Percentiles rank a stretch among this genome's conserved stretches.
phyloP scores from a whole-genome alignment of 306 rosid species.

The Sicyos edulis region DNA sequence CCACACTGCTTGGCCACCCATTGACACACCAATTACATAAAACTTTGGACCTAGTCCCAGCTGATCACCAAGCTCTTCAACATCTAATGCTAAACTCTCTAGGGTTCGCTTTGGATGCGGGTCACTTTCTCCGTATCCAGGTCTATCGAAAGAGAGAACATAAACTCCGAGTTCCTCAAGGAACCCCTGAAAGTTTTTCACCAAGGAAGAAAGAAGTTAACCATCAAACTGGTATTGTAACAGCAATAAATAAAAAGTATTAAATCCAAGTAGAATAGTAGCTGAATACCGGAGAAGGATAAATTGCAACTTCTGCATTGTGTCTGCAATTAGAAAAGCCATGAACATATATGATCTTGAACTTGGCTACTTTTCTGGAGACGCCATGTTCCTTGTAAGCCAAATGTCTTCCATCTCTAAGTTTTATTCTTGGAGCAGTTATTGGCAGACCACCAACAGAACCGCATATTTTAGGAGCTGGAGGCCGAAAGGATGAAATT shows the following conservation, averaged over 20 bases:
- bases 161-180: slow-evolving; percentile 55
- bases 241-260: not conserved
- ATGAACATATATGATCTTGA: slow-evolving; percentile 56
- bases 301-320: slow-evolving; percentile 34
- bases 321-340: slow-evolving; percentile 63
- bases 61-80: slow-evolving; percentile 84
- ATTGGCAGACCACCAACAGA: slow-evolving; percentile 63
- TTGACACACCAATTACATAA: slow-evolving; percentile 56
- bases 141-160: slow-evolving; percentile 70
- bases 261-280: slow-evolving; percentile 3
- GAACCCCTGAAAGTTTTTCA: slow-evolving; percentile 38
- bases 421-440: slow-evolving; percentile 66
- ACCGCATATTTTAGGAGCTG: slow-evolving; percentile 68
- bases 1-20: slow-evolving; percentile 87
- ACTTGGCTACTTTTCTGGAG: slow-evolving; percentile 50
- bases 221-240: not conserved
- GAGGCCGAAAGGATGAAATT: slow-evolving; percentile 59
- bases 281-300: slow-evolving; percentile 52
- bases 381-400: slow-evolving; percentile 82
- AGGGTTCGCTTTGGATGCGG: slow-evolving; percentile 64
- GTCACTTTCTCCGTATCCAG: slow-evolving; percentile 95
- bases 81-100: slow-evolving; percentile 66
- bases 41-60: slow-evolving; percentile 65
- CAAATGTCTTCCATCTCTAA: slow-evolving; percentile 81
- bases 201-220: not conserved